These are phyloP conservation scores for Fusarium temperatum DNA, from an alignment of 2,329 filamentous ascomycete species.

Conservation along the genomic window DNA sequence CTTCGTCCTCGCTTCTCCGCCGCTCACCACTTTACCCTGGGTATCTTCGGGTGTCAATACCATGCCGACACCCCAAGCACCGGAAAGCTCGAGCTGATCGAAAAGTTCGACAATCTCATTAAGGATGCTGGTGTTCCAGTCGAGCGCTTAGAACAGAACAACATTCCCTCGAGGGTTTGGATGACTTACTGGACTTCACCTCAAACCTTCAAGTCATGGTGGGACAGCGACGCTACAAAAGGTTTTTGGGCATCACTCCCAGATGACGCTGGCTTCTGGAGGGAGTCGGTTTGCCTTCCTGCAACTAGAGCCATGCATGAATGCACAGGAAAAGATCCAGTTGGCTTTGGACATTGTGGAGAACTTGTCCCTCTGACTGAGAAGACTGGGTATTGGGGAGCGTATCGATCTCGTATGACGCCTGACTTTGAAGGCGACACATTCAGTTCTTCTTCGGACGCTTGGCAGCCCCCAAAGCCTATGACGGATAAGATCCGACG, in stretches of 20 bases:
- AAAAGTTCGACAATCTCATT: background rate
- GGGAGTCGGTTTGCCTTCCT: background rate
- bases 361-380: background rate
- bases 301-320: background rate
- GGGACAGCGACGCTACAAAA: background rate
- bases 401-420: background rate
- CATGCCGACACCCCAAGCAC: background rate
- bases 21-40: background rate
- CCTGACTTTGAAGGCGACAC: background rate
- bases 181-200: background rate
- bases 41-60: background rate
- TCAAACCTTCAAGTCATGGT: background rate
- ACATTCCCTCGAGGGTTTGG: background rate
- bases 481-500: background rate
- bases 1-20: background rate
- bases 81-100: background rate
- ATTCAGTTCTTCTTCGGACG: background rate
- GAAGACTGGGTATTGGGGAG: constrained; percentile 2
- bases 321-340: background rate
- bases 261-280: background rate
- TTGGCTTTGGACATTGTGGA: background rate
- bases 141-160: background rate
- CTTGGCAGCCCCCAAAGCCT: background rate
- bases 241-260: background rate
- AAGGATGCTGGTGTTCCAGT: background rate